Base-by-base conservation (phyloP, 768 basidiomycete species). In the Mycena kentingensis region DNA sequence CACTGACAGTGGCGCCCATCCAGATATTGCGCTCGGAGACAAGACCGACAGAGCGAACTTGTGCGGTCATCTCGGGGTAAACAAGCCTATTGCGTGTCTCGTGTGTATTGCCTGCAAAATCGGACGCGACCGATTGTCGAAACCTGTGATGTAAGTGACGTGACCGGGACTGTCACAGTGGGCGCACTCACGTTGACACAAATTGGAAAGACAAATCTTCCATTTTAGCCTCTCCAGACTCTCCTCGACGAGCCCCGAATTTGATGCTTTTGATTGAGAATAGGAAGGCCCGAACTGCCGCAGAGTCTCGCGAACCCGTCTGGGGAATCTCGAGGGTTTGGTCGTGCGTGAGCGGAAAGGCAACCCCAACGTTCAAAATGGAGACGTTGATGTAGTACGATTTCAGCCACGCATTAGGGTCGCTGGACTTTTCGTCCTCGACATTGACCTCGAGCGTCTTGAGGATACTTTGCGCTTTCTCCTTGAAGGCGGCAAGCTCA, bases 151-250 rank as follows among this genome's bases (percentile, higher is more conserved):
- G 19, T n/a, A 24, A n/a, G 25, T 68, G 25, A 66, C 52, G 11
- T 32, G 31, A 52, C 37, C 15, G 38, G 50, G 12, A 31, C 26
- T 55, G 21, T 22, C n/a, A 28, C 18, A 39, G 42, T n/a, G 45
- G 50, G 16, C 13, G 8, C 22, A 34, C 81, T 60, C 72, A 93
- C 92, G 77, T 72, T 37, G 87, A 70, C 3, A 94, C 79, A 67
- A 98, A 97, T 68, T 95, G 93, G 66, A 97, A 84, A 12, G 87
- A 87, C 54, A 96, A 77, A 8, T 80, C 77, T 47, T 78, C 75
- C 68, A 97, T 85, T 8, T 73, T 75, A 38, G 87, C 87, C 63
- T 85, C 77, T 5, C 94, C 93, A 18, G 83, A 87, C 64, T 93
- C 88, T 24, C 87, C 90, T 22, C 82, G 82, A 58, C 87, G 78